A percentile compares a stretch with the other conserved stretches of the same genome.
These are phyloP conservation scores for Castanea mollissima DNA, from an alignment of 306 rosid species.

Conservation along the genomic window DNA sequence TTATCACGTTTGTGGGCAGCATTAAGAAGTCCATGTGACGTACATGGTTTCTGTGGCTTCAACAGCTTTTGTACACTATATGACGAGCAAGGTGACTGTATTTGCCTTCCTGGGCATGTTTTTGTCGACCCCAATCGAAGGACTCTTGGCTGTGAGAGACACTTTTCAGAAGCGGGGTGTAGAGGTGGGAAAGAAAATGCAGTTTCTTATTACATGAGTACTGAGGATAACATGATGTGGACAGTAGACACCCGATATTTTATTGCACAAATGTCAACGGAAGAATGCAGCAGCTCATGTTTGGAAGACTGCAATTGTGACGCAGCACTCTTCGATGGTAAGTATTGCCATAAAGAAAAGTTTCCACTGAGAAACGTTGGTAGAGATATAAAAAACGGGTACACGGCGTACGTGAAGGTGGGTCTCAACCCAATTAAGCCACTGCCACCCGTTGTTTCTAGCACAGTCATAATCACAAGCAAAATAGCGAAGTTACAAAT, in stretches of 20 bases:
- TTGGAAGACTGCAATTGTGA: not conserved
- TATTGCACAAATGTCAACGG: not conserved
- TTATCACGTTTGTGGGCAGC: not conserved
- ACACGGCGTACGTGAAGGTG: not conserved
- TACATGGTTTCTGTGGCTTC: not conserved
- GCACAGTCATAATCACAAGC: not conserved
- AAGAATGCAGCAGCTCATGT: not conserved
- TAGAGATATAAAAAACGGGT: too few relatives aligned
- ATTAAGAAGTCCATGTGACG: not conserved
- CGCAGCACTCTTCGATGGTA: not conserved
- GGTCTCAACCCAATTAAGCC: not conserved
- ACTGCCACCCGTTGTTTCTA: not conserved
- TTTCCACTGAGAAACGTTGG: not conserved
- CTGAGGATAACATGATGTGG: not conserved
- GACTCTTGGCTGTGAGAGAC: too few relatives aligned
- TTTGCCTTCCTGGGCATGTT: too few relatives aligned
- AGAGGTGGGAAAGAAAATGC: not conserved
- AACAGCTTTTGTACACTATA: too few relatives aligned
- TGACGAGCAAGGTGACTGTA: too few relatives aligned
- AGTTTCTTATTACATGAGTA: rapidly evolving
- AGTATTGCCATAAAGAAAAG: not conserved
- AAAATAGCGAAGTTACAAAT: not conserved
- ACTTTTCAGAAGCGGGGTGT: too few relatives aligned
- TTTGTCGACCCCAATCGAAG: too few relatives aligned
- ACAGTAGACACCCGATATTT: not conserved